Evolutionary conservation across 345 rosid genomes (phyloP), one percentile per base, ranked within the genome.

Genomic region (Tarenaya hassleriana): DNA sequence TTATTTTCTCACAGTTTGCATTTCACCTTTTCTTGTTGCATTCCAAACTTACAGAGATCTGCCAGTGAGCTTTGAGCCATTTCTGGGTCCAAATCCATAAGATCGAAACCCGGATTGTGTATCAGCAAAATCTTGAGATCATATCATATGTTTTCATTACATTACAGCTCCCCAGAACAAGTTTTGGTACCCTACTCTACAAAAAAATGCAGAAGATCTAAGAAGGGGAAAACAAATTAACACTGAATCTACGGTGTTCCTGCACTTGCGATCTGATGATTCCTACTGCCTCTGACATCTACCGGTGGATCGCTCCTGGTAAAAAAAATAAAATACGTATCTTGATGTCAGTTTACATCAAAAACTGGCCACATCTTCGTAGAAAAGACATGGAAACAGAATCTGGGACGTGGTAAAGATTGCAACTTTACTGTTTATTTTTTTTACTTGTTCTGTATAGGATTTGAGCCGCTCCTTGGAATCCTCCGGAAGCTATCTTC

Each of bases 401-500:
- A 21, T 19, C 53, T 51, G 46, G 17, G 61, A 66, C 57, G 53
- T 1, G 18, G n/a, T 57, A 8, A 32, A 58, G 45, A 47, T 48
- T 48, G 39, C 34, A 34, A 53, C 10, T 33, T 66, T 53, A 45
- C 13, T 20, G 18, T 53, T 32, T 59, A 24, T 9, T 51, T 32
- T 59, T 31, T 55, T 70, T 74, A 84, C 82, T 70, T 85, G 74
- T 89, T 89, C 74, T 83, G 86, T 34, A 56, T 81, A 29, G 94
- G 97, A 65, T 83, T 89, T 13, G 80, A 59, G 50, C 55, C 68
- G 69, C 78, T 76, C 10, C 85, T 87, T 53, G 97, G 97, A 44
- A 83, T 77, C 70, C 46, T 69, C 48, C 80, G 55, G 66, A 76
- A 77, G 77, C 89, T 83, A 0, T 82, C 70, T 31, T 58, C 59